A percentile compares a stretch with the other conserved stretches of the same genome.
Conservation (phyloP, 2,329 filamentous ascomycete genomes). For the Neospermospora avenae region DNA sequence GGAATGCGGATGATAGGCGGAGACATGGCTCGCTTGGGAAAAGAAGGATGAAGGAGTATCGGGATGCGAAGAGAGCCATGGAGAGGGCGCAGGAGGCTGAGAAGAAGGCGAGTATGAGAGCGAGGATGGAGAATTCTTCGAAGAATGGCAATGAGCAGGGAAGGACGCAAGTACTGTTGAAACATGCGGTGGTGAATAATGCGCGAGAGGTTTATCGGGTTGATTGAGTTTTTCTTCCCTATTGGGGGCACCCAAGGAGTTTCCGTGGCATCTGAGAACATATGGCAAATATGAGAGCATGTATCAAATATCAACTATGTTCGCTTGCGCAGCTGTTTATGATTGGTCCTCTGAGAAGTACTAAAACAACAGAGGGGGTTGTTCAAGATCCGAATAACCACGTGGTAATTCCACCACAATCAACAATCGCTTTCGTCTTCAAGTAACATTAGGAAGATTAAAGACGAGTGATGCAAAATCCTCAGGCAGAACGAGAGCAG, state of each 20-base stretch:
- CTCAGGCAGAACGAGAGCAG: no score
- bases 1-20: constrained; percentile 44
- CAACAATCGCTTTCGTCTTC: no score
- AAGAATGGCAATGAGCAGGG: constrained; percentile 5
- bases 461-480: no score
- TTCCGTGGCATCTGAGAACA: no score
- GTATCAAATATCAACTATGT: no score
- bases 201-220: constrained; percentile 4
- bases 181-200: constrained; percentile 18
- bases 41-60: constrained; percentile 41
- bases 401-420: no score
- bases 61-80: constrained; percentile 39
- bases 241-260: background rate
- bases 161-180: constrained; percentile 15
- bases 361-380: no score
- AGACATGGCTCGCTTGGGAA: constrained; percentile 42
- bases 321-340: no score
- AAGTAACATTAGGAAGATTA: no score
- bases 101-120: constrained; percentile 18
- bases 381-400: no score
- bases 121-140: constrained; percentile 10
- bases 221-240: background rate
- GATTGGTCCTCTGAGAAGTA: no score
- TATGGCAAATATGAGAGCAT: no score
- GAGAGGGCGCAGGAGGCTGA: constrained; percentile 34